Evolutionary conservation across 2,329 filamentous ascomycete species (phyloP), one percentile per base, ranked within the genome.

Genomic region (Ascocoryne sarcoides): DNA sequence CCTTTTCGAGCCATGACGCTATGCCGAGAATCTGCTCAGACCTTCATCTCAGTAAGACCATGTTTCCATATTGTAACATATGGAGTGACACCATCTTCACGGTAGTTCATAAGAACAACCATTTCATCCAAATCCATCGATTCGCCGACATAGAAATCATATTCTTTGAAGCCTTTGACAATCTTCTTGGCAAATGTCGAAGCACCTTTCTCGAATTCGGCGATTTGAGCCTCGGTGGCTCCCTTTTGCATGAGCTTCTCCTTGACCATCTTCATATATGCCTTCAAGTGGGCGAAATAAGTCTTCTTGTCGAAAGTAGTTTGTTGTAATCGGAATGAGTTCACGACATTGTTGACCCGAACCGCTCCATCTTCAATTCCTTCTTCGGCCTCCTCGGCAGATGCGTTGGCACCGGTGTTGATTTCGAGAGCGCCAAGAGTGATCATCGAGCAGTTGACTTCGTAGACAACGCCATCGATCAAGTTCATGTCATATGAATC

Each of bases 91-190:
- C 92, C 92, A 59, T 96, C 92, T 65, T 95, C 89, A 59, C 92
- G 90, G 79, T 95, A 98, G 77, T 95, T 93, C 63, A 95, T 83
- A 54, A 95, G 84, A 53, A 89, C 73, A 58, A 95, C 73, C 90
- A 95, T 94, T 72, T 83, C 89, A 60, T 95, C 85, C 58, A 84
- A 81, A 68, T 93, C 78, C 86, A 94, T 93, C 57, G 79, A 83
- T 74, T 92, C 82, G 70, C 90, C 89, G 57, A 84, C 86, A 68
- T 84, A 84, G 69, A 95, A 90, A 66, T 96, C 90, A 65, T 82
- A 94, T 73, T 96, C 86, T 73, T 93, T 89, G 76, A 95, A 95
- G 71, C 86, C 90, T 64, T 62, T 69, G 45, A 82, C 70, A 53
- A 95, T 73, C 62, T 76, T 78, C 73, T 94, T 95, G 66, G 85